phyloP scores from a whole-genome alignment of 1,139 yeast genomes.

The Nakaseomyces kungkrabaensis region DNA sequence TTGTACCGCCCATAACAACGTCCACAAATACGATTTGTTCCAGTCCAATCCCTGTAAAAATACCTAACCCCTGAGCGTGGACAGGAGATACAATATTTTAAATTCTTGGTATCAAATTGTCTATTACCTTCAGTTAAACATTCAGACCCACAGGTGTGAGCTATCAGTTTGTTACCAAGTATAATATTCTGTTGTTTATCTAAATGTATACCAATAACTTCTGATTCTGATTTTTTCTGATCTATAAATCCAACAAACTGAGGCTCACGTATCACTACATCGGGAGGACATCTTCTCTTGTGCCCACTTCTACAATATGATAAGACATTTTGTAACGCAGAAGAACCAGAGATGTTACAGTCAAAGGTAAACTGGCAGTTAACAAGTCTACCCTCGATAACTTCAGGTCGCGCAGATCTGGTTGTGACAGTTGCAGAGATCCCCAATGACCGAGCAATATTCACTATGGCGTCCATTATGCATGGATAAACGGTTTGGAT shows the following conservation, averaged over 20 bases:
- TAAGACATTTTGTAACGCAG: constrained; percentile 19
- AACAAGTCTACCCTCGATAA: constrained; percentile 16
- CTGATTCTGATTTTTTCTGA: constrained; percentile 11
- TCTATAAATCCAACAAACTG: constrained; percentile 17
- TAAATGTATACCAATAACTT: constrained; percentile 14
- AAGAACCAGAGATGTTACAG: constrained; percentile 16
- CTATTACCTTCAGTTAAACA: constrained; percentile 16
- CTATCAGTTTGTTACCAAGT: constrained; percentile 18
- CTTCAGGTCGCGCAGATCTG: constrained; percentile 14
- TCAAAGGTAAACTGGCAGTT: constrained; percentile 22
- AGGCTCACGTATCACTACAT: constrained; percentile 12
- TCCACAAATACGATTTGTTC: constrained; percentile 17
- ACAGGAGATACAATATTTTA: constrained; percentile 20
- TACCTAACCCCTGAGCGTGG: constrained; percentile 19
- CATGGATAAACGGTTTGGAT: constrained; percentile 28
- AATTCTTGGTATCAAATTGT: constrained; percentile 9
- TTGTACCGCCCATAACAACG: constrained; percentile 22
- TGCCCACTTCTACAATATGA: constrained; percentile 21
- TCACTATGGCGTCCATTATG: constrained; percentile 30
- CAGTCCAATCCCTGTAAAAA: constrained; percentile 22
- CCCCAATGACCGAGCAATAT: constrained; percentile 35
- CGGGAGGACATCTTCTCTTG: constrained; percentile 13
- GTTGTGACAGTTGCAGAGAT: constrained; percentile 21
- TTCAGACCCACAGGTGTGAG: constrained; percentile 10
- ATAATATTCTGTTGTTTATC: constrained; percentile 12